Evolutionary conservation across 2,329 filamentous ascomycete genomes (phyloP).

Genomic region (Macrophomina tecta): DNA sequence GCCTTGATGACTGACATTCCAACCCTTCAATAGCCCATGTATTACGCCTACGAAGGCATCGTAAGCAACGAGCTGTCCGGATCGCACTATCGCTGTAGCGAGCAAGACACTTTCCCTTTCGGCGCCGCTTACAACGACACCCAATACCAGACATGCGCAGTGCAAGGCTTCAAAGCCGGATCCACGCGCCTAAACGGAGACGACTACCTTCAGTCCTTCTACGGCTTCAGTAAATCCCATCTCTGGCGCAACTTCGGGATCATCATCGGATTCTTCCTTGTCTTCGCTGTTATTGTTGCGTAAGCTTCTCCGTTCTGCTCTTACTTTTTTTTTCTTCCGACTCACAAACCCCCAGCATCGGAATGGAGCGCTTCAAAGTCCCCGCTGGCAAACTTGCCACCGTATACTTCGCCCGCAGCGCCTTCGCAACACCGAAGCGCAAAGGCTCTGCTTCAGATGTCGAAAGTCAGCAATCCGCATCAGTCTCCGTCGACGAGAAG

Average conservation of each 20-base stretch:
- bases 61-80: background rate
- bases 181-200: background rate
- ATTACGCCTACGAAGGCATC: background rate
- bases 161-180: background rate
- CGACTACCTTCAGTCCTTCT: background rate
- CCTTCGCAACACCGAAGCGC: background rate
- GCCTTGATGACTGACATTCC: background rate
- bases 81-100: background rate
- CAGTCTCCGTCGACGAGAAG: background rate
- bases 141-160: background rate
- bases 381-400: background rate
- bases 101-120: background rate
- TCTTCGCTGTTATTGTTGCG: background rate
- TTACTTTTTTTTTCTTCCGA: background rate
- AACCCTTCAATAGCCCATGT: background rate
- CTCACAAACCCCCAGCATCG: background rate
- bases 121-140: background rate
- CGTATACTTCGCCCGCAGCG: background rate
- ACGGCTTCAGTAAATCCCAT: background rate
- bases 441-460: background rate
- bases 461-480: background rate
- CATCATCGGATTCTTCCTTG: background rate
- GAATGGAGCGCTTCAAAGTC: background rate
- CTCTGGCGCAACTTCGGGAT: background rate
- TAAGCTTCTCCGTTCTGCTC: background rate